Percentiles rank a stretch among this genome's conserved stretches.
Conservation (phyloP, 352 stramenopile genomes). For the Phytophthora cryptogea region DNA sequence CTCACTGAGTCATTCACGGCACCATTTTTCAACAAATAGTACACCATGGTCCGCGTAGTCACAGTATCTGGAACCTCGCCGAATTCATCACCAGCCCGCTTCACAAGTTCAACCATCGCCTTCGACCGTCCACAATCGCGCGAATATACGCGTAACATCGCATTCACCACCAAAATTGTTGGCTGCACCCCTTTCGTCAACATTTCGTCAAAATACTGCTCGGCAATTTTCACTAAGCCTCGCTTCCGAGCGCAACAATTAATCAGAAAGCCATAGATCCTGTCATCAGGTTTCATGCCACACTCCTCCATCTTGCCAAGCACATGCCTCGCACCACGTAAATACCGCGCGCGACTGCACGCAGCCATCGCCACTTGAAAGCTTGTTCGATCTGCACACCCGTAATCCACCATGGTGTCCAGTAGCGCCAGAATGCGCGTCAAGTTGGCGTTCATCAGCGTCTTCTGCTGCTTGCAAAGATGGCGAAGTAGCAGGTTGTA, state of each 20-base stretch:
- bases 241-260: slow-evolving; percentile 61
- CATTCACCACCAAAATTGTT: slow-evolving; percentile 52
- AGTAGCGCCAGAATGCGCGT: slow-evolving; percentile 53
- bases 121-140: slow-evolving; percentile 39
- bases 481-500: slow-evolving; percentile 69
- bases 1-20: slow-evolving; percentile 27
- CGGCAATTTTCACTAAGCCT: slow-evolving; percentile 36
- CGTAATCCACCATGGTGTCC: slow-evolving; percentile 48
- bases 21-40: slow-evolving; percentile 49
- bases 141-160: slow-evolving; percentile 67
- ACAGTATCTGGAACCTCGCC: slow-evolving; percentile 41
- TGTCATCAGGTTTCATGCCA: slow-evolving; percentile 34
- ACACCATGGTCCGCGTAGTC: slow-evolving; percentile 49
- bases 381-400: slow-evolving; percentile 47
- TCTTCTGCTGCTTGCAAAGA: slow-evolving; percentile 44
- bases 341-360: slow-evolving; percentile 52
- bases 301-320: slow-evolving; percentile 49
- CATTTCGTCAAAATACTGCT: slow-evolving; percentile 57
- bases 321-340: slow-evolving; percentile 44
- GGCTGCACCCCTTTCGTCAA: slow-evolving; percentile 40
- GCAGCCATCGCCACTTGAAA: slow-evolving; percentile 77
- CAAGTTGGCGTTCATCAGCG: slow-evolving; percentile 35
- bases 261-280: slow-evolving; percentile 65
- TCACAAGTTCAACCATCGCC: slow-evolving; percentile 35
- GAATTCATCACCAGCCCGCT: slow-evolving; percentile 41